These are phyloP conservation scores for Pinus taeda DNA, from an alignment of 75 land plant genomes.

Conservation along the genomic window DNA sequence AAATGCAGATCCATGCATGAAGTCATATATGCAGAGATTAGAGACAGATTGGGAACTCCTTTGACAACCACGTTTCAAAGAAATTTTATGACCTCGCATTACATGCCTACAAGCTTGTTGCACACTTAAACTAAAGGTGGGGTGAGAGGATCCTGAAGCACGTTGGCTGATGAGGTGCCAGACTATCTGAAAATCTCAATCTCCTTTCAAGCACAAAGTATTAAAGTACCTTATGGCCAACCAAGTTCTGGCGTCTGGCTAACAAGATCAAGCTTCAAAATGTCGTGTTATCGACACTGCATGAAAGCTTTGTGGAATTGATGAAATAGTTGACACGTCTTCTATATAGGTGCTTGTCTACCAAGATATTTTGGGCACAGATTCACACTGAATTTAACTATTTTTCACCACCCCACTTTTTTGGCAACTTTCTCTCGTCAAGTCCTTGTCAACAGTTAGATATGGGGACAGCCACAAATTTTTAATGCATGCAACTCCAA, in stretches of 20 bases:
- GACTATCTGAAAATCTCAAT: neutral
- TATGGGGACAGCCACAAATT: neutral
- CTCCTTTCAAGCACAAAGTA: neutral
- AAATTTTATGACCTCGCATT: neutral
- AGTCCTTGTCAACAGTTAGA: neutral
- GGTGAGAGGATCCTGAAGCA: neutral
- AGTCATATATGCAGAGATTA: neutral
- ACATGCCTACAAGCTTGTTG: neutral
- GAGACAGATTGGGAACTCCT: neutral
- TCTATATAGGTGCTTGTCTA: neutral
- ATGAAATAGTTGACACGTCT: neutral
- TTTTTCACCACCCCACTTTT: neutral
- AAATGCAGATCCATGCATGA: neutral
- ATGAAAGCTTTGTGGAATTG: neutral
- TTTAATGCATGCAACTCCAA: neutral
- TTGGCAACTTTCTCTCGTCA: neutral
- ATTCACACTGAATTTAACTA: neutral
- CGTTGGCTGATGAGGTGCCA: neutral
- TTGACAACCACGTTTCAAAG: neutral
- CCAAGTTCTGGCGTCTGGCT: neutral
- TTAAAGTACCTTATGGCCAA: neutral
- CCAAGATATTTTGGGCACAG: neutral
- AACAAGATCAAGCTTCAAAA: neutral
- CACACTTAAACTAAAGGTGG: neutral
- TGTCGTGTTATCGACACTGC: neutral